Conservation (phyloP, 257 asterid genomes). For the Schizonepeta tenuifolia region DNA sequence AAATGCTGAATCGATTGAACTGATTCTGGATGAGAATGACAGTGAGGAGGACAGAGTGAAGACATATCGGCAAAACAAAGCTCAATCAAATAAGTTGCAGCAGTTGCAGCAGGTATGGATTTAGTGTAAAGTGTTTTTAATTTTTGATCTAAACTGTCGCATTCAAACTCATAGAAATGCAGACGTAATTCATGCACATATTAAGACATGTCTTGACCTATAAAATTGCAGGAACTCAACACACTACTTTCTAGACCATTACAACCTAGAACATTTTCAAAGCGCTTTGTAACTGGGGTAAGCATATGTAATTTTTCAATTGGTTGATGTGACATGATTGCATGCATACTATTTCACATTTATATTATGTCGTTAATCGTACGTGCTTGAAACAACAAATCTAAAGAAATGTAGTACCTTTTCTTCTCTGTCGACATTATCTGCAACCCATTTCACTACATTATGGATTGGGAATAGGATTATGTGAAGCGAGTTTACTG, state of each 20-base stretch:
- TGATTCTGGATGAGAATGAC: constrained; percentile 76
- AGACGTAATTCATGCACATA: constrained; percentile 12
- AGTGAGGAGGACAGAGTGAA: constrained; percentile 91
- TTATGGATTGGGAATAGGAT: background rate
- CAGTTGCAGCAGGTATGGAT: constrained; percentile 76
- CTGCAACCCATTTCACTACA: background rate
- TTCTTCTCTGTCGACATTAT: constrained; percentile 2
- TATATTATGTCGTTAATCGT: background rate
- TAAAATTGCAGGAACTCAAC: constrained; percentile 75
- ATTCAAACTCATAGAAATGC: background rate
- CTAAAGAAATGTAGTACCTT: too few relatives aligned
- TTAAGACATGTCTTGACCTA: constrained; percentile 1
- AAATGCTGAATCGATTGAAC: constrained; percentile 78
- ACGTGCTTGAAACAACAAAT: background rate
- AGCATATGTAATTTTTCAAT: constrained; percentile 36
- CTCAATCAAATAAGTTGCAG: constrained; percentile 63
- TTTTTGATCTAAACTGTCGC: constrained; percentile 8
- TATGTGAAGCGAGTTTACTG: background rate
- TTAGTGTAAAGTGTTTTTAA: constrained; percentile 6
- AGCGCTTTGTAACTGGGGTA: constrained; percentile 90
- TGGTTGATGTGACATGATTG: background rate
- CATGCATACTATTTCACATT: constrained; percentile 27
- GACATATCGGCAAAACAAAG: constrained; percentile 64
- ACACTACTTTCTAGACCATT: constrained; percentile 72
- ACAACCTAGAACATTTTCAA: constrained; percentile 85